Evolutionary conservation across 2,329 filamentous ascomycete genomes (phyloP).

Genomic region (Ceratocystis variospora): DNA sequence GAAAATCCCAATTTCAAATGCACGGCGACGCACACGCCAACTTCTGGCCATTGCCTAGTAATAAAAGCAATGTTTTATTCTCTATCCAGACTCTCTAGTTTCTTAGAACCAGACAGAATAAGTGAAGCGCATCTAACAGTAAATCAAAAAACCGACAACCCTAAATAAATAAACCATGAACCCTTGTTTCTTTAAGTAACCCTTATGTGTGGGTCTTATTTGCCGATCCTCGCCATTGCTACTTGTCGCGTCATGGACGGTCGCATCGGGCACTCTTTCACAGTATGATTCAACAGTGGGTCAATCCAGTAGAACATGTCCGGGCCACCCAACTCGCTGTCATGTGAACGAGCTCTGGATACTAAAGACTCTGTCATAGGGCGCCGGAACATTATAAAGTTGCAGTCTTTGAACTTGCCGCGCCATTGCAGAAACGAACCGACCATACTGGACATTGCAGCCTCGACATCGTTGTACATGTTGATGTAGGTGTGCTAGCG

Average conservation of each 20-base stretch:
- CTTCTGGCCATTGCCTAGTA: not conserved
- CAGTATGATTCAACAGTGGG: not conserved
- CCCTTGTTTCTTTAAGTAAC: too few species aligned
- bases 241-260: not conserved
- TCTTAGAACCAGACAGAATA: not conserved
- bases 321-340: not conserved
- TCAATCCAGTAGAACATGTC: not conserved
- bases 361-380: not conserved
- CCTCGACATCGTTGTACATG: conserved; percentile 3
- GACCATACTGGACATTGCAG: not conserved
- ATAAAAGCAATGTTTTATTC: not conserved
- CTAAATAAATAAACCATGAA: not conserved
- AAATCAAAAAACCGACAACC: not conserved
- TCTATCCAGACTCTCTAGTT: not conserved
- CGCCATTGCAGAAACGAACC: not conserved
- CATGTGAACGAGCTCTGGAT: not conserved
- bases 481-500: not conserved
- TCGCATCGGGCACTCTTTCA: not conserved
- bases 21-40: not conserved
- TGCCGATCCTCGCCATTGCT: not conserved
- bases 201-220: not conserved
- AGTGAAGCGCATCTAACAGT: too few species aligned
- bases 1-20: conserved; percentile 2
- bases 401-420: not conserved
- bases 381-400: not conserved